Evolutionary conservation across 2,329 filamentous ascomycete genomes (phyloP), one percentile per base, ranked within the genome.

Genomic region (Chrysoporthe austroafricana): DNA sequence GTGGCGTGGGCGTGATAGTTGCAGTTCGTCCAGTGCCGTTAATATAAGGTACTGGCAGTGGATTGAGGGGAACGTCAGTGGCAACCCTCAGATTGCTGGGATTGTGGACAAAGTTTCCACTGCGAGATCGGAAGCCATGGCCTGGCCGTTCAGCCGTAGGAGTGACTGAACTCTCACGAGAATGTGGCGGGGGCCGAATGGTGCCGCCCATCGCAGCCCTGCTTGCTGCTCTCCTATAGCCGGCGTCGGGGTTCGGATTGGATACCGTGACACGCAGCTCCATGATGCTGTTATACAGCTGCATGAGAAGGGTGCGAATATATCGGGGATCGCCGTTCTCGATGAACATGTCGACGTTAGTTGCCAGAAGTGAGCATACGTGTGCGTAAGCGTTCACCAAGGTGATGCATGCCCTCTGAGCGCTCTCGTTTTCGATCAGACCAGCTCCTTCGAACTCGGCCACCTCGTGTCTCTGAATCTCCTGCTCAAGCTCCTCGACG

Each of bases 281-380:
- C 83, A 88, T 90, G 69, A 90, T 86, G 76, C 88, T 90, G 72
- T 90, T 89, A 75, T 89, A 90, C 6, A 90, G 80, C 71, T 87
- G 82, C 76, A 89, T 82, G 73, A 90, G 77, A 71, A 90, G 82
- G 3, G 87, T 88, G 59, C 88, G 86, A 73, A 90, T 88, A 74
- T 90, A 90, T 69, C 88, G 84, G 32, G 88, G 87, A 72, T 90
- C 88, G 69, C 86, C 87, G 67, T 90, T 89, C 72, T 88, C 84
- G 66, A 90, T 83, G 73, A 91, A 87, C 1, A 85, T 84, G 73
- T 90, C 86, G 68, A 90, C 86, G 71, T 90, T 89, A 64, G 83
- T 82, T 54, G 84, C 83, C 42, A 90, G 77, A 0, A 89, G 82
- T 21, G 85, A 84, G 75, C 88, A 90, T 32, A 91, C 86, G 73